Evolutionary conservation across 306 rosid genomes (phyloP).

Genomic region (Cucurbita pepo): DNA sequence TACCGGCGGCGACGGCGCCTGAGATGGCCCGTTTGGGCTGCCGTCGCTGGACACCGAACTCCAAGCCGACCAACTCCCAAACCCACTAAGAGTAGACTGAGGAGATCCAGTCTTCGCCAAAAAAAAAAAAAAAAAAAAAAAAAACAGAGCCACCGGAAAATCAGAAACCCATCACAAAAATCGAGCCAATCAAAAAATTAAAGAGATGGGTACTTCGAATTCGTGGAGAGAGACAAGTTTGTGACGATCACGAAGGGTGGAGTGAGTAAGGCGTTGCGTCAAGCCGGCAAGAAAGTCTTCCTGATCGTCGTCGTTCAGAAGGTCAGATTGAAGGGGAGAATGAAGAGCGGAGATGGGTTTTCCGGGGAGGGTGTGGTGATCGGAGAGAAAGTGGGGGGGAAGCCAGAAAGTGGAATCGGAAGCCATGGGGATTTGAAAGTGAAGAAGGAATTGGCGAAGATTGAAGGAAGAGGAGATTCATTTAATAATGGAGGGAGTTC

Average conservation of each 20-base stretch:
- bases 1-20: slow-evolving; percentile 53
- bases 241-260: slow-evolving; percentile 28
- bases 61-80: slow-evolving; percentile 49
- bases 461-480: slow-evolving; percentile 27
- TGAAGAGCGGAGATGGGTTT: not conserved
- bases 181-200: not conserved
- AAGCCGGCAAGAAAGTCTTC: slow-evolving; percentile 45
- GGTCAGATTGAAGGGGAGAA: slow-evolving; percentile 30
- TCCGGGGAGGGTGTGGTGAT: slow-evolving; percentile 1
- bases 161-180: not conserved
- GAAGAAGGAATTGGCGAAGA: not conserved
- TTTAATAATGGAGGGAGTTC: slow-evolving; percentile 32
- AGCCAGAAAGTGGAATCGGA: slow-evolving; percentile 16
- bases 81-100: slow-evolving; percentile 56
- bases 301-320: slow-evolving; percentile 27
- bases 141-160: not conserved
- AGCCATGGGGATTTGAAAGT: not conserved
- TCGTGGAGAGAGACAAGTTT: slow-evolving; percentile 17
- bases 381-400: slow-evolving; percentile 17
- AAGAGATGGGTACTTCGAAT: slow-evolving; percentile 31
- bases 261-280: slow-evolving; percentile 44
- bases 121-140: not conserved
- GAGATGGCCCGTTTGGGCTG: slow-evolving; percentile 50
- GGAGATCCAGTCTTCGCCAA: slow-evolving; percentile 37
- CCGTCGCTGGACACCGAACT: slow-evolving; percentile 39